Evolutionary conservation across 1,139 yeast genomes (phyloP), one percentile per base, ranked within the genome.

Genomic region (Saccharomyces hybrid): DNA sequence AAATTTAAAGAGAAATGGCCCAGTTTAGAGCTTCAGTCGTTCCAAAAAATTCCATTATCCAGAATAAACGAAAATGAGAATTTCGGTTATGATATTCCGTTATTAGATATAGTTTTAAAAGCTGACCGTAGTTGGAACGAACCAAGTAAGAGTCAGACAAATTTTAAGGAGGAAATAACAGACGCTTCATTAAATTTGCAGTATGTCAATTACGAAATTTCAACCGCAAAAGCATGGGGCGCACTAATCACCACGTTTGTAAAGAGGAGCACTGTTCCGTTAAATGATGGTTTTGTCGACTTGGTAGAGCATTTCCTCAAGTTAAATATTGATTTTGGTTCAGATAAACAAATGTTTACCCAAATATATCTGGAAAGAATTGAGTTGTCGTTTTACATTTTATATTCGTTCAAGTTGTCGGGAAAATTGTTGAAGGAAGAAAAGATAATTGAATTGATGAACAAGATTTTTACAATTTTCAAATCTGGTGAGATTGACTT

Each of bases 221-320:
- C 80, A 2, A 79, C 86, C 28, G 84, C 88, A 2, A 84, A 84
- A 64, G 80, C 96, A 0, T 83, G 87, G 78, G 91, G 95, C 51
- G 90, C 93, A 1, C 72, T 90, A 14, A 59, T 87, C 31, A 84
- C 95, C 0, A 82, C 95, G 0, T 79, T 79, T 59, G 79, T 77
- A 53, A 76, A 68, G 57, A 73, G 71, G 20, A 61, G 65, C 14
- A 64, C 60, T 47, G 62, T 62, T 4, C 64, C 67, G 0, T 63
- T 81, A 14, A 68, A 68, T 52, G 53, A 69, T 0, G 66, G 74
- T 1, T 76, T 78, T 59, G 66, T 80, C 61, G 70, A 70, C 26
- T 72, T 82, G 53, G 76, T 82, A 2, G 68, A 77, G 11, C 73
- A 76, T 41, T 73, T 88, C 31, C 70, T 89, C 51, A 74, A 75